Percentiles rank a stretch among this genome's conserved stretches.
Evolutionary conservation across 352 stramenopile genomes (phyloP).

Genomic region (Phytophthora kernoviae): DNA sequence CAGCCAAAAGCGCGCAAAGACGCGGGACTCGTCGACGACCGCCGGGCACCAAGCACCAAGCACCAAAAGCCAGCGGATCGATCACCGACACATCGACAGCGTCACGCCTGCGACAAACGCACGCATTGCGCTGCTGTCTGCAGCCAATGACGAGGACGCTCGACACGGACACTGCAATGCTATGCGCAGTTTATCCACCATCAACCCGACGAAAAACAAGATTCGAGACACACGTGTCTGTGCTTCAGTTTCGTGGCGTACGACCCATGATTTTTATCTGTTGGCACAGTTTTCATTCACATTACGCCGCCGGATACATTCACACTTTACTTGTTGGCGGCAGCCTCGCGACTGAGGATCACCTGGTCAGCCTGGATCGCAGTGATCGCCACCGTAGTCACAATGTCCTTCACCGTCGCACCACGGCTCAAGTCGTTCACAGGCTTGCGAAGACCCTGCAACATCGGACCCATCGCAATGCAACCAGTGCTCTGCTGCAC

Average conservation of each 20-base stretch:
- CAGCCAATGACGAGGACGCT: constrained; percentile 13
- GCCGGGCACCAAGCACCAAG: constrained; percentile 30
- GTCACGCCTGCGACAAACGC: constrained; percentile 14
- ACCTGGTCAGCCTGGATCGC: constrained; percentile 85
- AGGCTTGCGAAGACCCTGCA: constrained; percentile 87
- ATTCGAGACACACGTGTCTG: constrained; percentile 13
- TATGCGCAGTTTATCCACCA: constrained; percentile 28
- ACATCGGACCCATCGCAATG: constrained; percentile 87
- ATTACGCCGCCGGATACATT: not conserved
- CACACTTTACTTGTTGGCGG: constrained; percentile 12
- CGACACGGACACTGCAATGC: not conserved
- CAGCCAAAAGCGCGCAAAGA: constrained; percentile 6
- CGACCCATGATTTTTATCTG: constrained; percentile 1
- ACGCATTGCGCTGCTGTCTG: too few species aligned
- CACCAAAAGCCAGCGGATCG: constrained; percentile 18
- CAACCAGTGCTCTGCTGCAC: constrained; percentile 82
- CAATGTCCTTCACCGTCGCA: constrained; percentile 90
- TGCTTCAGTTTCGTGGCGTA: constrained; percentile 6
- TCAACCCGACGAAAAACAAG: constrained; percentile 15
- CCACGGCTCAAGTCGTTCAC: constrained; percentile 90
- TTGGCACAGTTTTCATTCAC: constrained; percentile 7
- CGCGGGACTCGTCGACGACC: not conserved
- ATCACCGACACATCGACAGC: not conserved
- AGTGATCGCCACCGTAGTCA: constrained; percentile 90
- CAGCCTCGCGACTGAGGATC: constrained; percentile 36